Evolutionary conservation across 2,329 filamentous ascomycete species (phyloP), one percentile per base, ranked within the genome.

Genomic region (Rosellinia necatrix): DNA sequence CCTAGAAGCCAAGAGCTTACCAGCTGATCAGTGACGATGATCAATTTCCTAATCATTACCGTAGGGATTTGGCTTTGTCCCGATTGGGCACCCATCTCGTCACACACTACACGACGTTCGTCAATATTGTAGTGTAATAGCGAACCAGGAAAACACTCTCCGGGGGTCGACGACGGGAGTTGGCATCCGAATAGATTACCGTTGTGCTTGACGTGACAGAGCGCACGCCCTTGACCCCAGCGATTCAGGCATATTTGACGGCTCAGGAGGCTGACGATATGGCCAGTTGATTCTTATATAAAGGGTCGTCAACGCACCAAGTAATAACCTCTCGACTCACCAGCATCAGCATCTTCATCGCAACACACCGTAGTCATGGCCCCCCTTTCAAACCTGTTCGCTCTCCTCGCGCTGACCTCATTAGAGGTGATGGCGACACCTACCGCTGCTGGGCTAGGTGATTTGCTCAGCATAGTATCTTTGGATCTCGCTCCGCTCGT

Each of bases 1-100:
- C 10, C 43, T 2, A 27, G 27, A 24, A 50, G 27, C 40, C 15
- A 46, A 46, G 34, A 32, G 21, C 43, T 37, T 29, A 38, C 19
- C 38, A 49, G 49, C 54, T 49, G 43, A 34, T n/a, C 41, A n/a
- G 10, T 27, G n/a, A 53, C 32, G 53, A 53, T 48, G 50, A 47
- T 48, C 50, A 53, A 34, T 40, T 53, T 10, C 43, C 29, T 17
- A 17, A 46, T 30, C n/a, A 17, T 29, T 15, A 4, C 24, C 19
- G 9, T 32, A 30, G 13, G 25, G 30, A 17, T 32, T 9, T 12
- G 12, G 13, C 15, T 25, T 21, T 12, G 38, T 17, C 44, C 32
- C n/a, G 24, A 32, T 10, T 12, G n/a, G 25, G 7, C 21, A 8
- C 2, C 2, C 9, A 34, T 47, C 29, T 34, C 15, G 21, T 32